Evolutionary conservation across 2,329 filamentous ascomycete species (phyloP), one percentile per base, ranked within the genome.

Genomic region (Sclerotinia minor): DNA sequence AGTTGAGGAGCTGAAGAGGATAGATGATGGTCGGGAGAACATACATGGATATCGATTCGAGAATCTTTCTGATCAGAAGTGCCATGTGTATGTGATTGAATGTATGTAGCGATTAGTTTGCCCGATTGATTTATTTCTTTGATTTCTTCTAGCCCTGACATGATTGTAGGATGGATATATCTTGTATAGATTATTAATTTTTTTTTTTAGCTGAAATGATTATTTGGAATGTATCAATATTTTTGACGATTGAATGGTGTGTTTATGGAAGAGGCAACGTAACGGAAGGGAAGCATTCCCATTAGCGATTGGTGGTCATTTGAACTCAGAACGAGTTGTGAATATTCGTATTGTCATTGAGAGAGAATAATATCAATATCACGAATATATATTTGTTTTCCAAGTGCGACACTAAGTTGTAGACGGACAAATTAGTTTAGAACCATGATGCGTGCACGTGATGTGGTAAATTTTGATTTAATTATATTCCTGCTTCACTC

Each of bases 71-170:
- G 29, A 0, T 26, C 44, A 21, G 58, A 35, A 35, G 21, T 19
- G 15, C 3, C 24, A 19, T 24, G 24, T 13, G 35, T 13, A 44
- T 58, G 35, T 19, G 59, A 38, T 8, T 49, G n/a, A 19, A 75
- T 69, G 64, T 77, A 78, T 26, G 74, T 78, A 9, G 76, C 75
- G 15, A 77, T 70, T 17, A 77, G 54, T 57, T 77, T 75, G 13
- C 75, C 74, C 8, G 77, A 73, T 64, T 77, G 73, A 54, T 78
- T 75, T 32, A 70, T 67, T 61, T 77, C 76, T 47, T 71, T 67
- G 15, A 76, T 74, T 58, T 74, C 72, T 5, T 47, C 26, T n/a
- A 24, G 29, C 7, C 13, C 7, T 1, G 57, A 32, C 57, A 60
- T 60, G 41, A 13, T 45, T n/a, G 19, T 6, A 19, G 41, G 5